Percentiles rank a stretch among this genome's conserved stretches.
phyloP scores from a whole-genome alignment of 2,329 filamentous ascomycete species.

The Fusarium circinatum region DNA sequence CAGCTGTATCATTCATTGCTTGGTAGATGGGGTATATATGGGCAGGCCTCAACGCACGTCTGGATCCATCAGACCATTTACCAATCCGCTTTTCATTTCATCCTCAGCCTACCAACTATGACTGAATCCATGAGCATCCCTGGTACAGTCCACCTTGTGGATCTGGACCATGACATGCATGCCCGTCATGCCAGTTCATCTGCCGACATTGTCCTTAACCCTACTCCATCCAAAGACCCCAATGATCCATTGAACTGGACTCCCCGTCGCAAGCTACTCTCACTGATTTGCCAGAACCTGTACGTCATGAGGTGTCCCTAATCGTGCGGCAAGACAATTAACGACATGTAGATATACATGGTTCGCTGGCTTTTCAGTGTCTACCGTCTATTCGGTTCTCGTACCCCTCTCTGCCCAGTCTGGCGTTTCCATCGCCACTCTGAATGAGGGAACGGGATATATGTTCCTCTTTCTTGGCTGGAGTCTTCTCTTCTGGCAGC shows the following conservation, averaged over 20 bases:
- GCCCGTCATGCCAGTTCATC: conserved; percentile 45
- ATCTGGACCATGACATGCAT: conserved; percentile 48
- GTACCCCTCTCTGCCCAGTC: conserved; percentile 48
- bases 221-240: conserved; percentile 59
- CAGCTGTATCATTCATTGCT: neutral
- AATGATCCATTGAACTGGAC: conserved; percentile 65
- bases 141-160: conserved; percentile 54
- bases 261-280: conserved; percentile 39
- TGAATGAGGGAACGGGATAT: conserved; percentile 53
- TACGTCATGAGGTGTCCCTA: conserved; percentile 14
- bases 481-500: conserved; percentile 59
- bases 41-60: neutral
- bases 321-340: no score
- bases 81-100: neutral
- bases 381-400: conserved; percentile 52
- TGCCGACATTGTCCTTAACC: conserved; percentile 59
- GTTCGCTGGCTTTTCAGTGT: conserved; percentile 53
- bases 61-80: neutral
- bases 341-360: conserved; percentile 46
- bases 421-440: conserved; percentile 45
- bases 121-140: conserved; percentile 38
- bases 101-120: neutral
- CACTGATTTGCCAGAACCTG: conserved; percentile 44
- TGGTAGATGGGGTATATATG: neutral
- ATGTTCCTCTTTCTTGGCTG: conserved; percentile 58